Conservation (phyloP, 2,329 filamentous ascomycete species). For the Pseudodiploospora longispora region DNA sequence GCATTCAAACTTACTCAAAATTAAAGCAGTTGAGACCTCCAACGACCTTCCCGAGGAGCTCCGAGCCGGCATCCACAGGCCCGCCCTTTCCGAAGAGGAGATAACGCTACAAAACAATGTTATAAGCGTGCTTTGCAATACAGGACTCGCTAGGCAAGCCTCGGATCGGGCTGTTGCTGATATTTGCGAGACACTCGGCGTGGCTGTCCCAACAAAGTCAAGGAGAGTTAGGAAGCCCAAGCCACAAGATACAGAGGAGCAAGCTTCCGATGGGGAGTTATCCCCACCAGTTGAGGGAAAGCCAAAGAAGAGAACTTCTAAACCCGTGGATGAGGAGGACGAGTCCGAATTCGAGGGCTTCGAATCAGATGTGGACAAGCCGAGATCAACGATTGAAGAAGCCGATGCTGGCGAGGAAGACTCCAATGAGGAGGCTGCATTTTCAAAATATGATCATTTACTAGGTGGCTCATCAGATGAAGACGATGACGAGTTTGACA, state of each 20-base stretch:
- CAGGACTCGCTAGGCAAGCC: conserved; percentile 40
- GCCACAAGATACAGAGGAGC: conserved; percentile 22
- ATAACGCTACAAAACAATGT: conserved; percentile 47
- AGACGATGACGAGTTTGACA: conserved; percentile 31
- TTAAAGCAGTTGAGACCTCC: conserved; percentile 44
- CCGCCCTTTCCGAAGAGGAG: conserved; percentile 45
- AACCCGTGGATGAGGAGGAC: conserved; percentile 15
- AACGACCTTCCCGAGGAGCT: conserved; percentile 42
- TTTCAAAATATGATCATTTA: conserved; percentile 36
- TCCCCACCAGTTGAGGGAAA: background rate
- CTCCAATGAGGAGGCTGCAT: conserved; percentile 24
- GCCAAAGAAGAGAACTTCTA: background rate
- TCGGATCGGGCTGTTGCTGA: conserved; percentile 40
- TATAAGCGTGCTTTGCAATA: conserved; percentile 49
- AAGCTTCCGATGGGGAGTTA: conserved; percentile 16
- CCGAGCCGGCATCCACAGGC: conserved; percentile 38
- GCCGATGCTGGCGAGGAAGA: conserved; percentile 13
- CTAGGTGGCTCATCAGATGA: conserved; percentile 37
- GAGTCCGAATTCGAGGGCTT: conserved; percentile 31
- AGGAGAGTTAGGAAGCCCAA: conserved; percentile 25
- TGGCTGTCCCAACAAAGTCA: conserved; percentile 36
- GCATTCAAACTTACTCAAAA: conserved; percentile 44
- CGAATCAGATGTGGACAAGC: conserved; percentile 20
- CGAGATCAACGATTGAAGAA: conserved; percentile 15
- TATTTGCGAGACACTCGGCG: conserved; percentile 40